phyloP scores from a whole-genome alignment of 2,329 filamentous ascomycete species.

The Neofusicoccum parvum region DNA sequence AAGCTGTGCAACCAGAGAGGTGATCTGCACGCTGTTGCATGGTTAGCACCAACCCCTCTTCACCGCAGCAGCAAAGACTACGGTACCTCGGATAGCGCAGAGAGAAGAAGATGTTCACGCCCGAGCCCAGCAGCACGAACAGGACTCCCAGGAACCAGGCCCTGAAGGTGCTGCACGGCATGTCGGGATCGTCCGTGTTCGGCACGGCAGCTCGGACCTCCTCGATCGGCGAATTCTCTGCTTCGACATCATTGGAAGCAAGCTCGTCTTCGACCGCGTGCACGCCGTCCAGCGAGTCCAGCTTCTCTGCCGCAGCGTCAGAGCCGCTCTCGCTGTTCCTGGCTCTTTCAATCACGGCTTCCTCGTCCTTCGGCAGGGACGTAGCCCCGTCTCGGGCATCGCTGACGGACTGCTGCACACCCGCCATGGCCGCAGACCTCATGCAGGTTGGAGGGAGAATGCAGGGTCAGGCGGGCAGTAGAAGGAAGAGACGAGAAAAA shows the following conservation, averaged over 20 bases:
- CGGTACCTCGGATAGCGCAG: conserved; percentile 61
- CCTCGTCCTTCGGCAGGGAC: neutral
- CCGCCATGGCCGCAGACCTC: neutral
- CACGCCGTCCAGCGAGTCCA: neutral
- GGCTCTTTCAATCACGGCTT: neutral
- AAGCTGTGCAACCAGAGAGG: conserved; percentile 53
- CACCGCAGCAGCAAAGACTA: conserved; percentile 55
- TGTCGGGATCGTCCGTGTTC: conserved; percentile 47
- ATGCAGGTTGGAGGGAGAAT: neutral
- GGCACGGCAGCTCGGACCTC: conserved; percentile 35
- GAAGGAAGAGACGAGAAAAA: neutral
- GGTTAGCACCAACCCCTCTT: conserved; percentile 58
- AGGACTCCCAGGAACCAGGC: conserved; percentile 50
- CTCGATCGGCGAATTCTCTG: conserved; percentile 14
- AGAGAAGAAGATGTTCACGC: conserved; percentile 64
- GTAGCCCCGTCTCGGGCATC: neutral
- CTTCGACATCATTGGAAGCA: conserved; percentile 10
- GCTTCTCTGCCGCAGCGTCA: neutral
- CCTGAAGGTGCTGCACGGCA: conserved; percentile 45
- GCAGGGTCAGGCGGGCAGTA: neutral
- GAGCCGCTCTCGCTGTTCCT: conserved; percentile 6
- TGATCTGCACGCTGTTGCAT: conserved; percentile 4
- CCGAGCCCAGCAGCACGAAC: conserved; percentile 48
- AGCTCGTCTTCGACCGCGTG: conserved; percentile 10
- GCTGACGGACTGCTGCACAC: neutral